Base-by-base conservation (phyloP, 495 filamentous ascomycete genomes). In the Podospora anserina region DNA sequence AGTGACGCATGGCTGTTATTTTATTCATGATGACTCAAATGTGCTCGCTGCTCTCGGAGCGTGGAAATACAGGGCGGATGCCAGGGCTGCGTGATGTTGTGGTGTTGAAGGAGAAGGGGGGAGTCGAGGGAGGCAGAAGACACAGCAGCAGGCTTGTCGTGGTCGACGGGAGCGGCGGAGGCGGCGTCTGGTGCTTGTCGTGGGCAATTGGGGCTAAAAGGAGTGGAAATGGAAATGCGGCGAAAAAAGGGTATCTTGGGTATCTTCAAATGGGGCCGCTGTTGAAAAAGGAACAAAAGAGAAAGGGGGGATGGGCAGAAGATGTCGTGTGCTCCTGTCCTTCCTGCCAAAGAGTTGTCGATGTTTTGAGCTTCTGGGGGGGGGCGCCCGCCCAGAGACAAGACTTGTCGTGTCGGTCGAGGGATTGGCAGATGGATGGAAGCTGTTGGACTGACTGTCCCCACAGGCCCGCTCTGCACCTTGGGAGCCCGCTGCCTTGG, bases 1-100 rank as follows among this genome's bases (percentile, higher is more conserved):
- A 94, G 88, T 96, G 92, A 84, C 93, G 91, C 86, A 96, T 92
- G 82, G 92, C 94, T 80, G 90, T 88, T 76, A 97, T 89, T 83
- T 94, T 96, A 85, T 96, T 94, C 93, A 97, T 96, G 76, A 67
- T 87, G 76, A 70, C 39, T 49, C 39, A 72, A 62, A 23, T 23
- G 23, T 70, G 69, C 61, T 63, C 18, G 59, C 66, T 66, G 68
- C 58, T 20, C 27, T n/a, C 20, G 34, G 57, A 30, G 68, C 56
- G 39, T 49, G 39, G 39, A 49, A 49, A 49, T 49, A 49, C 7
- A 49, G 15, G 39, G 39, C 39, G 39, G 39, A 16, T 49, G 39
- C 39, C 39, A 49, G 39, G 39, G 39, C 39, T 49, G 65, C 23
- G 30, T 67, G 58, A 3, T n/a, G 55, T 44, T 49, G 34, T 57